Evolutionary conservation across 257 asterid species (phyloP), one percentile per base, ranked within the genome.

Genomic region (Nicotiana attenuata): DNA sequence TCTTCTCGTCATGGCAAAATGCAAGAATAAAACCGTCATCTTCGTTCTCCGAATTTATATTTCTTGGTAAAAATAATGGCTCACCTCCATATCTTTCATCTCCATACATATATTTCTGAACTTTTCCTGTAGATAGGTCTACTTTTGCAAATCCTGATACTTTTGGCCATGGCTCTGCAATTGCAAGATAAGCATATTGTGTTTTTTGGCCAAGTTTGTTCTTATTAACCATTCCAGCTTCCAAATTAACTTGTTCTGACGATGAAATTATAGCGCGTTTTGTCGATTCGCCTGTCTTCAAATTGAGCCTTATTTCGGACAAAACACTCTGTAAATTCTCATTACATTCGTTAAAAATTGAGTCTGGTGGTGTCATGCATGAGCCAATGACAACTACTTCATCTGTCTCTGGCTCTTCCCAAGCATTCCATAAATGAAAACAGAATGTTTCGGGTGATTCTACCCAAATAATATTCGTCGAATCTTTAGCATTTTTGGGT

Each of bases 351-450:
- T 92, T 92, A 87, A 92, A 92, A 60, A 92, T 92, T 5, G 93
- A 89, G 64, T 92, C 97, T n/a, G 97, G 80, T 38, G 95, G 97
- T 0, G 97, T 92, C 97, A 92, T 92, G 91, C 97, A 92, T 61
- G 97, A 92, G 2, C 97, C 97, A 81, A 92, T 90, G 10, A 92
- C 95, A 10, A 92, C 92, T 4, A 91, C 84, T 14, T 92, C 95
- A 69, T 89, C 89, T 8, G 84, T 87, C 47, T 89, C 97, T 28
- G 92, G 88, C 77, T 91, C 97, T 81, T 92, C 97, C 97, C 95
- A 91, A 6, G 93, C 95, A 82, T 92, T 92, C 97, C 95, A 92
- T 2, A 92, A 53, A 22, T 92, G 97, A 59, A 92, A 92, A 81
- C 97, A 92, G 65, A 92, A 92, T 0, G 92, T 87, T 31, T 92